Percentiles rank a stretch among this genome's conserved stretches.
Evolutionary conservation across 805 yeast genomes (phyloP).

Genomic region (Cyberlindnera sargentensis): DNA sequence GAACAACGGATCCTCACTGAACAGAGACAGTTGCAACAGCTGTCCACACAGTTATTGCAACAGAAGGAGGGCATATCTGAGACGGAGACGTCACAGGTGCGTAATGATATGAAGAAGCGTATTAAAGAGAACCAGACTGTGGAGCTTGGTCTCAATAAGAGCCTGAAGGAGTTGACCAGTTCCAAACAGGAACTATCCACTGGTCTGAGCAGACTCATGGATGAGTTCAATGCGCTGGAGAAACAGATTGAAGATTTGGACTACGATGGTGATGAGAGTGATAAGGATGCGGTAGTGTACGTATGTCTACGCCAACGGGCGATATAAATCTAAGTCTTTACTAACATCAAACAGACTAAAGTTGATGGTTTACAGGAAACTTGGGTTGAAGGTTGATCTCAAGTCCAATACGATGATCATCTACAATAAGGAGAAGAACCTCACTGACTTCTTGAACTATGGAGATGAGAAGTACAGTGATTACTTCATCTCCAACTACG

Average conservation of each 20-base stretch:
- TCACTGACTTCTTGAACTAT: constrained; percentile 44
- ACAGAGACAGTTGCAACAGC: constrained; percentile 14
- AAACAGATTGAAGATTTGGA: constrained; percentile 28
- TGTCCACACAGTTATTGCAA: constrained; percentile 12
- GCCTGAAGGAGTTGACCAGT: constrained; percentile 41
- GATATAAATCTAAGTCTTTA: not conserved
- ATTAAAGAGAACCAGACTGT: constrained; percentile 33
- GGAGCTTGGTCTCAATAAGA: constrained; percentile 46
- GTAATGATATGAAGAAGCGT: constrained; percentile 25
- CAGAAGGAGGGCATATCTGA: constrained; percentile 17
- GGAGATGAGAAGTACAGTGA: constrained; percentile 49
- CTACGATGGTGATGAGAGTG: constrained; percentile 22
- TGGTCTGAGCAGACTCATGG: constrained; percentile 31
- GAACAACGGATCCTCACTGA: constrained; percentile 20
- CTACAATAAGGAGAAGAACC: constrained; percentile 38
- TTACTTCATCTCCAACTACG: constrained; percentile 63
- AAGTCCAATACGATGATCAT: constrained; percentile 39
- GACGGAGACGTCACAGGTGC: constrained; percentile 24
- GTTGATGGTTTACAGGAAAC: constrained; percentile 49
- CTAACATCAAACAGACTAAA: constrained; percentile 29
- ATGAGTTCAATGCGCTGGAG: constrained; percentile 29
- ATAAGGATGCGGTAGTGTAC: constrained; percentile 35
- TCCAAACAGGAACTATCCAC: constrained; percentile 33
- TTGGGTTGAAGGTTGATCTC: constrained; percentile 48
- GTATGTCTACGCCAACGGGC: not conserved